These are phyloP conservation scores for Suillus variegatus DNA, from an alignment of 768 basidiomycete species.

Conservation along the genomic window DNA sequence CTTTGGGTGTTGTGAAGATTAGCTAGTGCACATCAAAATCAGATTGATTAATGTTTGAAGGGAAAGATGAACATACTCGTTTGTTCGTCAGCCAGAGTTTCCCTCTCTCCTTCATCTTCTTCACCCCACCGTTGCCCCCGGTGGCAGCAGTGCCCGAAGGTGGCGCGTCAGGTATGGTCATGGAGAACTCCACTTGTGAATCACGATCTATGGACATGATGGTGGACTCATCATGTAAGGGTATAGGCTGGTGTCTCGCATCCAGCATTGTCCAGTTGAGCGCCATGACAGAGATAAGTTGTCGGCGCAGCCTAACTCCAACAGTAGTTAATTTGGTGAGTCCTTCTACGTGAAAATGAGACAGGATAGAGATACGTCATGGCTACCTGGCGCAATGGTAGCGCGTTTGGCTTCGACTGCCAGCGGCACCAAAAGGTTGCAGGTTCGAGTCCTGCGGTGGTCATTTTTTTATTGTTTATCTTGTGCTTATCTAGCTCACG, in stretches of 20 bases:
- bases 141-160: constrained; percentile 44
- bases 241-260: constrained; percentile 55
- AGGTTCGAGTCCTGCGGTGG: constrained; percentile 96
- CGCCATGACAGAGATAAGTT: constrained; percentile 49
- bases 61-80: constrained; percentile 48
- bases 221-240: constrained; percentile 61
- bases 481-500: not conserved
- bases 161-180: constrained; percentile 57
- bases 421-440: constrained; percentile 86
- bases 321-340: not conserved
- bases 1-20: constrained; percentile 52
- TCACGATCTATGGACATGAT: constrained; percentile 50
- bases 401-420: constrained; percentile 93
- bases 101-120: constrained; percentile 61
- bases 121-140: constrained; percentile 55
- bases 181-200: constrained; percentile 55
- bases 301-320: not conserved
- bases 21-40: constrained; percentile 44
- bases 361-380: constrained; percentile 14
- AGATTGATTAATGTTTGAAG: constrained; percentile 4
- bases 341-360: not conserved
- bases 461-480: constrained; percentile 41
- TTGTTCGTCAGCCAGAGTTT: constrained; percentile 69
- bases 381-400: constrained; percentile 92
- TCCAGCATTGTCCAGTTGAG: constrained; percentile 78